Evolutionary conservation across 192 early-diverging fungal species (phyloP), one percentile per base, ranked within the genome.

Genomic region (Coemansia sp.): DNA sequence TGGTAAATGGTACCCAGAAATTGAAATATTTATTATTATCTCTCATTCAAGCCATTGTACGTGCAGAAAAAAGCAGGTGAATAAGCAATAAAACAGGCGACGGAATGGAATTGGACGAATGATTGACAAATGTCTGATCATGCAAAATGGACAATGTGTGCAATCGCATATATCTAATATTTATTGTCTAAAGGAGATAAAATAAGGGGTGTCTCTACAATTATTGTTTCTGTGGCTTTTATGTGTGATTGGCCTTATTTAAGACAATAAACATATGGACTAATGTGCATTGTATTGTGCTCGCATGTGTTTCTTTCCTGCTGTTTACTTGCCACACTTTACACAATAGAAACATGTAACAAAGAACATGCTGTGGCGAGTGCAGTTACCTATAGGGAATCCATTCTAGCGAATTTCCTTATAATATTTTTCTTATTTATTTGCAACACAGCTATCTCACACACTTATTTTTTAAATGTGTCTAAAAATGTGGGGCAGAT

Each of bases 81-180:
- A 15, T 43, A 26, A 64, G 40, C 42, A 59, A 68, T 68, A 56
- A 32, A 65, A 52, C 7, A 61, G 49, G 52, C 32, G 32, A 32
- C 32, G 4, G 4, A 32, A 51, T 40, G 37, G 18, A 69, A 32
- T 32, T 69, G 61, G 8, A 2, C 51, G 21, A 52, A n/a, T 52
- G 51, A 22, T 16, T n/a, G 18, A 52, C 8, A 32, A 32, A 32
- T 52, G 51, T 8, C 21, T 52, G 51, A 21, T 18, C 51, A 52
- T 52, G 8, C 16, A 52, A 37, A 59, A 59, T 40, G 3, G 57
- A 59, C 57, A 59, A 59, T 59, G 39, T 41, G 8, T 41, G 12
- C 4, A 16, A 40, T 40, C 8, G 2, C 57, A 59, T 59, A 37
- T 59, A 37, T 22, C 57, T 39, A 19, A 22, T 16, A 41, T 8